phyloP scores from a whole-genome alignment of 2,329 filamentous ascomycete species.

The Sporothrix schenckii region DNA sequence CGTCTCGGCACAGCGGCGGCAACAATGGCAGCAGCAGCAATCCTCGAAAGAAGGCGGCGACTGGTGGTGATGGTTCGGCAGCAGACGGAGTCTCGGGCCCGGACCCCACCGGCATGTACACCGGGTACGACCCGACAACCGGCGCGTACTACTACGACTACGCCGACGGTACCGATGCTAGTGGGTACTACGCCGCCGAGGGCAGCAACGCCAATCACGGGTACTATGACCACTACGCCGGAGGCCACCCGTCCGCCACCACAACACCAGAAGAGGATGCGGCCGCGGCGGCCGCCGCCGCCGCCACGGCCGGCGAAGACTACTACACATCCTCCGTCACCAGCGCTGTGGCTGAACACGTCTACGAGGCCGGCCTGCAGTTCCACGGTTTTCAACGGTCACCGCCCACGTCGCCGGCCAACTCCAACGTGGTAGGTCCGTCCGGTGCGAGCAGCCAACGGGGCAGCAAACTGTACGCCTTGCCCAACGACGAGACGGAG shows the following conservation, averaged over 20 bases:
- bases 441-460: slow-evolving; percentile 29
- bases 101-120: background rate
- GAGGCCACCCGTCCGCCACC: background rate
- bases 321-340: slow-evolving; percentile 41
- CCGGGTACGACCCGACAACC: background rate
- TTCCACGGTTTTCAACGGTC: slow-evolving; percentile 44
- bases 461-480: slow-evolving; percentile 36
- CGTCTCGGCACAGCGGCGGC: slow-evolving; percentile 6
- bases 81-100: background rate
- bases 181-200: slow-evolving; percentile 11
- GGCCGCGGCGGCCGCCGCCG: background rate
- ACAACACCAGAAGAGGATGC: background rate
- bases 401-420: slow-evolving; percentile 35
- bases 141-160: slow-evolving; percentile 17
- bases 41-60: background rate
- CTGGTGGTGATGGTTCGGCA: background rate
- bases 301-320: background rate
- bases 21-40: background rate
- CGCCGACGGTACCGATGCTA: background rate
- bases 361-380: slow-evolving; percentile 43
- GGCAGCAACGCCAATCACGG: background rate
- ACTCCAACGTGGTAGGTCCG: slow-evolving; percentile 29
- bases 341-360: slow-evolving; percentile 40
- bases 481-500: slow-evolving; percentile 49
- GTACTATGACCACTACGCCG: slow-evolving; percentile 4